A percentile compares a stretch with the other conserved stretches of the same genome.
These are phyloP conservation scores for Paradendryphiella salina DNA, from an alignment of 2,329 filamentous ascomycete genomes.

Conservation along the genomic window DNA sequence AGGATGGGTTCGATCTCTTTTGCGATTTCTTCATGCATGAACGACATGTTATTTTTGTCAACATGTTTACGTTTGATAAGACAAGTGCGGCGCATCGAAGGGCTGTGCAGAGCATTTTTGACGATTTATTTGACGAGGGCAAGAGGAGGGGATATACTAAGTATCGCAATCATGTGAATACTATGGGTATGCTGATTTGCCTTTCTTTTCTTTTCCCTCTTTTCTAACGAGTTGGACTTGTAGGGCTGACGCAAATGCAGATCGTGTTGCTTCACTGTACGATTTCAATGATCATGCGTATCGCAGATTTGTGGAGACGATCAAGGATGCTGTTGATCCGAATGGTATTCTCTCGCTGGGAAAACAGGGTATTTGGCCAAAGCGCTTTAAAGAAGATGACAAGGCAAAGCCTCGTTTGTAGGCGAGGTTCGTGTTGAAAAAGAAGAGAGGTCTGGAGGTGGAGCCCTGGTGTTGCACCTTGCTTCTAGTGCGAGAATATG, in stretches of 20 bases:
- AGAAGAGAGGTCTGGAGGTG: background rate
- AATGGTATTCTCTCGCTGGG: constrained; percentile 40
- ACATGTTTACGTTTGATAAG: constrained; percentile 56
- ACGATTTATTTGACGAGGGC: constrained; percentile 33
- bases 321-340: constrained; percentile 41
- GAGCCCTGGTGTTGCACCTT: too few relatives aligned
- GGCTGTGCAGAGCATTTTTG: constrained; percentile 40
- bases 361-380: constrained; percentile 41
- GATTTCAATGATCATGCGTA: constrained; percentile 42
- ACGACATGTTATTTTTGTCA: constrained; percentile 53
- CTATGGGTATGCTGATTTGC: constrained; percentile 32
- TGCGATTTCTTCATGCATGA: constrained; percentile 57
- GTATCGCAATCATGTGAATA: constrained; percentile 37
- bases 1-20: constrained; percentile 50
- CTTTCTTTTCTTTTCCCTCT: background rate
- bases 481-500: too few relatives aligned
- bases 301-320: constrained; percentile 37
- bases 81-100: constrained; percentile 46
- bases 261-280: constrained; percentile 37
- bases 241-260: constrained; percentile 14
- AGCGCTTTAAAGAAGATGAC: constrained; percentile 28
- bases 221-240: background rate
- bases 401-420: constrained; percentile 31
- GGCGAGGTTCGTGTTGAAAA: background rate
- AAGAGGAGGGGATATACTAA: constrained; percentile 39